Base-by-base conservation (phyloP, 2,329 filamentous ascomycete species). In the Penicillium aurantiogriseum region DNA sequence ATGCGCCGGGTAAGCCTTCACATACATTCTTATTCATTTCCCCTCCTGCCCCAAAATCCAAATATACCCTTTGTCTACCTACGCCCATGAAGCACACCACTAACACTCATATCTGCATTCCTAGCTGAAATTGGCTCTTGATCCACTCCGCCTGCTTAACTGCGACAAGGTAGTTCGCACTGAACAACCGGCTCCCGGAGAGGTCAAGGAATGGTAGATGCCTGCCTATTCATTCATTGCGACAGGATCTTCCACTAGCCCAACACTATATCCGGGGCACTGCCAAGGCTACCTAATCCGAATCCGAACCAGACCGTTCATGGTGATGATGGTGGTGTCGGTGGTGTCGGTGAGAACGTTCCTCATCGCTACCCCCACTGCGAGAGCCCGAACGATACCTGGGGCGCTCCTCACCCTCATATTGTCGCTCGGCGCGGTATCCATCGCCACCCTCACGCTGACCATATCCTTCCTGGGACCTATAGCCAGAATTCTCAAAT, bases 131-230 rank as follows among this genome's bases (percentile, higher is more conserved):
- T 78, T 83, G 71, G 84, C 85, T 15, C 83, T 85, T 65, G 85
- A 88, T 68, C 85, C 85, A n/a, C 72, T 86, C n/a, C 85, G 84
- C 65, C 68, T 87, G 63, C 77, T 87, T 27, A 88, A 88, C 64
- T 85, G 83, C 66, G 84, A 88, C 70, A 88, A 88, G 73, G 79
- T 87, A 59, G 80, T 87, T n/a, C 76, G 85, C n/a, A 76, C 81
- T 39, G 77, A 83, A 62, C 65, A 70, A 61, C 80, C 82, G 8
- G 76, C 73, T 56, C 64, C 72, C 19, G 82, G 80, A 3, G 82
- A 85, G 66, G 69, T 80, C 4, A 77, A 75, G 54, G 66, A 77
- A 64, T 80, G 79, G 79, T 81, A 68, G 61, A 62, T 42, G 15
- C 13, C n/a, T 29, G 23, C 35, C 19, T 17, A 25, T n/a, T 13